Evolutionary conservation across 1,139 yeast species (phyloP).

Genomic region (Sugiyamaella xylanicola): DNA sequence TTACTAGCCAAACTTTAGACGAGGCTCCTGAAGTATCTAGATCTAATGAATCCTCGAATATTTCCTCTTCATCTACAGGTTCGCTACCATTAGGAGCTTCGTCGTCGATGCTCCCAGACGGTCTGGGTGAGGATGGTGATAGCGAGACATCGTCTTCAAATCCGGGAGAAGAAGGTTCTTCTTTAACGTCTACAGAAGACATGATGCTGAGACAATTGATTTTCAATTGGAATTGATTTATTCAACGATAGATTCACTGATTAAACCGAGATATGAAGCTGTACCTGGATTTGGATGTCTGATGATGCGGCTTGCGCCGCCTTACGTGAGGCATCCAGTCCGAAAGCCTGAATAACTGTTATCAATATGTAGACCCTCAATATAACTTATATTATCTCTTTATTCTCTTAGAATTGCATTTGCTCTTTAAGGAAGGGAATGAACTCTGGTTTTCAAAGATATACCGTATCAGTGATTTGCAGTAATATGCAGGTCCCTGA

Average conservation of each 20-base stretch:
- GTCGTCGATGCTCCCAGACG: constrained; percentile 26
- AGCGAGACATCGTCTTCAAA: constrained; percentile 45
- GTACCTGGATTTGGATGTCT: no score
- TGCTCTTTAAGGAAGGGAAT: no score
- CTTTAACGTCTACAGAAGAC: constrained; percentile 17
- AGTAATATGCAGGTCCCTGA: no score
- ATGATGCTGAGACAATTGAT: neutral
- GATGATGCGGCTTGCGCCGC: no score
- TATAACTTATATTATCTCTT: no score
- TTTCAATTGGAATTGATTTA: neutral
- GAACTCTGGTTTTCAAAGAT: no score
- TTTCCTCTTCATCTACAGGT: constrained; percentile 43
- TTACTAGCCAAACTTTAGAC: constrained; percentile 83
- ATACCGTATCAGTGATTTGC: no score
- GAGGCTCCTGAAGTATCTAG: constrained; percentile 43
- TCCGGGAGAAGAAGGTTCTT: constrained; percentile 23
- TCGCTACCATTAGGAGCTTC: constrained; percentile 32
- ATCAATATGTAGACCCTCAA: no score
- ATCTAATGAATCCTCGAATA: constrained; percentile 47
- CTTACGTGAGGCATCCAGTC: no score
- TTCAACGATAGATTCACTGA: neutral
- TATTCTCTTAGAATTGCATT: no score
- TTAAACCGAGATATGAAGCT: no score
- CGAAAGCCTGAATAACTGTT: no score
- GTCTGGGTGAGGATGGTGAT: constrained; percentile 39